Conservation (phyloP, 2,329 filamentous ascomycete genomes). For the Rutstroemia sp. region DNA sequence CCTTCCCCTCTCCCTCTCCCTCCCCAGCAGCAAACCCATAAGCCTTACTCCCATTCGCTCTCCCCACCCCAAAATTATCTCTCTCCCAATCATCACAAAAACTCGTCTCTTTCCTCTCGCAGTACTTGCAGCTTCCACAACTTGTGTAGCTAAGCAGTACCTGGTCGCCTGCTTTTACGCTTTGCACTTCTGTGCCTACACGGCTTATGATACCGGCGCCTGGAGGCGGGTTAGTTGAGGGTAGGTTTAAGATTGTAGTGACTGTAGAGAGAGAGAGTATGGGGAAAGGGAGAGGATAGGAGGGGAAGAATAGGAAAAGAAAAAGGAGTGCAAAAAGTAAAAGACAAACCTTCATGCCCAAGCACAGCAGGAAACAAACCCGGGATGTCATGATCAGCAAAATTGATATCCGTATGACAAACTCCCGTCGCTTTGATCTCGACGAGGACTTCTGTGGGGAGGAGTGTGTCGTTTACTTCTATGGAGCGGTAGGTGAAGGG, state of each 20-base stretch:
- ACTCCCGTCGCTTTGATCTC: constrained; percentile 32
- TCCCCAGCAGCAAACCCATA: constrained; percentile 9
- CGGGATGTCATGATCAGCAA: constrained; percentile 12
- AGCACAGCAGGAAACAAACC: constrained; percentile 25
- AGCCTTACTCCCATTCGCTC: constrained; percentile 16
- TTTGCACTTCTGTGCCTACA: constrained; percentile 13
- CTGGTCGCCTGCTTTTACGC: constrained; percentile 15
- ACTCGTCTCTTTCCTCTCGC: constrained; percentile 22
- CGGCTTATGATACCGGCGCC: constrained; percentile 17
- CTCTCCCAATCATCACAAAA: constrained; percentile 25
- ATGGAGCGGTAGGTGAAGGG: constrained; percentile 1
- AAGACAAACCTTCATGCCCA: constrained; percentile 26
- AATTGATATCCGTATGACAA: constrained; percentile 24
- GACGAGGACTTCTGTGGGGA: constrained; percentile 29
- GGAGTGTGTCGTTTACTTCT: constrained; percentile 14
- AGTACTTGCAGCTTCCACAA: constrained; percentile 30
- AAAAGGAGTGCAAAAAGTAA: too few relatives aligned
- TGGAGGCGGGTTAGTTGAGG: background rate
- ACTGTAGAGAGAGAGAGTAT: background rate
- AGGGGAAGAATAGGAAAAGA: background rate
- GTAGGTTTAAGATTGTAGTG: background rate
- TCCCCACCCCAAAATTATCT: constrained; percentile 22
- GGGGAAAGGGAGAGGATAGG: too few relatives aligned
- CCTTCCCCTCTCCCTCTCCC: background rate
- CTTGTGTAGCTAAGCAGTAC: constrained; percentile 32